These are phyloP conservation scores for Paspalum notatum DNA, from an alignment of 176 grass and related monocot species.

Conservation along the genomic window DNA sequence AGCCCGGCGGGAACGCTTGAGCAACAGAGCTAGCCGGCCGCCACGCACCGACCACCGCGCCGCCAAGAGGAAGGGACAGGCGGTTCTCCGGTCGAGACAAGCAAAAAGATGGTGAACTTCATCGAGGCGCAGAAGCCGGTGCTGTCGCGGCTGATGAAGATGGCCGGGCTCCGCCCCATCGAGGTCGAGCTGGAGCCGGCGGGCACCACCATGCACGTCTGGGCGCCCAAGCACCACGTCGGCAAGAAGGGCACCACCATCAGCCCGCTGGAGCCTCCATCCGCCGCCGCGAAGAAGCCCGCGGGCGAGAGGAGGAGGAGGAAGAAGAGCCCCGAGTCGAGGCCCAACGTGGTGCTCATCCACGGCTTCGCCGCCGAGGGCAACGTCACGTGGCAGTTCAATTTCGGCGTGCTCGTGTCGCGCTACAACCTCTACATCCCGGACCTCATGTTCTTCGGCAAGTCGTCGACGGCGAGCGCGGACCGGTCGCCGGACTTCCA, in stretches of 20 bases:
- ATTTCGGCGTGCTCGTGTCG: conserved; percentile 80
- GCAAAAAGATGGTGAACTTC: conserved; percentile 80
- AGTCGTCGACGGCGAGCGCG: conserved; percentile 46
- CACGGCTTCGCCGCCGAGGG: conserved; percentile 94
- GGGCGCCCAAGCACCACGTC: conserved; percentile 75
- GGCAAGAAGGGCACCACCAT: conserved; percentile 52
- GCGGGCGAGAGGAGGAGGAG: not conserved
- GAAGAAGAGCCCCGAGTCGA: conserved; percentile 38
- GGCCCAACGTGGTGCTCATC: conserved; percentile 72
- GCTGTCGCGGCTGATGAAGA: conserved; percentile 67
- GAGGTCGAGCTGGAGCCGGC: conserved; percentile 71
- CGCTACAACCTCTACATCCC: conserved; percentile 89
- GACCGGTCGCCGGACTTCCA: conserved; percentile 88
- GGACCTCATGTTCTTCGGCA: conserved; percentile 90
- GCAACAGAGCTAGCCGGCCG: not conserved
- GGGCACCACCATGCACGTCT: conserved; percentile 83
- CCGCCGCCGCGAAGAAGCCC: not conserved
- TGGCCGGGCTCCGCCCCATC: conserved; percentile 67
- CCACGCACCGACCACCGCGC: not conserved
- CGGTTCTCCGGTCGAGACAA: too few species aligned
- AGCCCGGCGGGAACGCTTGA: not conserved
- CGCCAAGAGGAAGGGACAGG: too few species aligned
- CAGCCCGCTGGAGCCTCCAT: conserved; percentile 24
- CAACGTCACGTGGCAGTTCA: conserved; percentile 94
- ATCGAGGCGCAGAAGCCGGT: conserved; percentile 78